Evolutionary conservation across 768 basidiomycete genomes (phyloP).

Genomic region (Porphyrellus cyaneotinctus): DNA sequence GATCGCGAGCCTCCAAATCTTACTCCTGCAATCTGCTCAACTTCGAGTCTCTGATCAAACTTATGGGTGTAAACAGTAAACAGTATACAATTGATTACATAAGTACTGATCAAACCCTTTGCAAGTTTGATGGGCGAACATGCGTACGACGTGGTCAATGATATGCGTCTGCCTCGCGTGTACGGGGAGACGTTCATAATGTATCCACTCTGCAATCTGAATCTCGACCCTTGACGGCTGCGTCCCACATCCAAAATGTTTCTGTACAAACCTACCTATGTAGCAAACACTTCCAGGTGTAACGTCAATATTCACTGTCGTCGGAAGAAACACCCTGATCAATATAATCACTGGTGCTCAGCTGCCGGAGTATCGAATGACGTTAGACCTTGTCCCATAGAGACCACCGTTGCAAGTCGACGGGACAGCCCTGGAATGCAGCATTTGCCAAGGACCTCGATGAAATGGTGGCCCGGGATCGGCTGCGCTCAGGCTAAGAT

Average conservation of each 20-base stretch:
- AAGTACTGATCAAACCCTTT: too few relatives aligned
- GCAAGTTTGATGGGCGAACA: too few relatives aligned
- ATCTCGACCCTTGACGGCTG: neutral
- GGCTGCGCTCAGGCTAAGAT: slow-evolving; percentile 23
- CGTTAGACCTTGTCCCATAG: slow-evolving; percentile 22
- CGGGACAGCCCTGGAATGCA: slow-evolving; percentile 8
- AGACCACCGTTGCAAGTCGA: slow-evolving; percentile 14
- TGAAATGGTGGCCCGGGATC: slow-evolving; percentile 19
- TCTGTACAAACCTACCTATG: neutral
- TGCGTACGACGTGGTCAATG: too few relatives aligned
- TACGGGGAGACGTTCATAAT: too few relatives aligned
- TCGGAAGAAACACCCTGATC: slow-evolving; percentile 27
- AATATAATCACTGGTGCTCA: slow-evolving; percentile 24
- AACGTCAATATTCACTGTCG: slow-evolving; percentile 21
- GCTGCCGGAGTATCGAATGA: slow-evolving; percentile 24
- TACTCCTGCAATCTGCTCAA: neutral
- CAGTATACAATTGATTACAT: too few relatives aligned
- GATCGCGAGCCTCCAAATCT: too few relatives aligned
- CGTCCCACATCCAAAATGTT: slow-evolving; percentile 1
- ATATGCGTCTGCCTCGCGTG: slow-evolving; percentile 23
- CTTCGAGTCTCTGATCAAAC: too few relatives aligned
- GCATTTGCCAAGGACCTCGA: slow-evolving; percentile 26
- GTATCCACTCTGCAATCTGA: neutral
- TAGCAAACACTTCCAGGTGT: neutral
- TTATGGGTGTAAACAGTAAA: too few relatives aligned